Conservation (phyloP, 495 filamentous ascomycete genomes). For the Lichenothelia convexa region DNA sequence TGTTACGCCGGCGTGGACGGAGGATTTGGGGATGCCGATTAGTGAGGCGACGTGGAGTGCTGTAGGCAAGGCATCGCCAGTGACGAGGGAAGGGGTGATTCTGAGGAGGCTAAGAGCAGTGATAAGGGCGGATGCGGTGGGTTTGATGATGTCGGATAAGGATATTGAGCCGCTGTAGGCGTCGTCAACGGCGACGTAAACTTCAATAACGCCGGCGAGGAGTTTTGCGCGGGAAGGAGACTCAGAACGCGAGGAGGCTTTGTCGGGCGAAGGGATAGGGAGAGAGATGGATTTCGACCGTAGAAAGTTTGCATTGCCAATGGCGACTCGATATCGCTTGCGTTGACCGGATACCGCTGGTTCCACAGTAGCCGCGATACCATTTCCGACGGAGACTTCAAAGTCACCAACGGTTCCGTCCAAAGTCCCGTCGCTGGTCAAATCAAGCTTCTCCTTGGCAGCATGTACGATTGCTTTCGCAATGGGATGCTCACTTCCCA, state of each 20-base stretch:
- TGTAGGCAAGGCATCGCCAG: conserved; percentile 71
- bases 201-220: conserved; percentile 58
- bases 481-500: conserved; percentile 87
- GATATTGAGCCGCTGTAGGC: conserved; percentile 63
- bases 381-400: conserved; percentile 64
- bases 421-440: conserved; percentile 52
- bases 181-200: conserved; percentile 75
- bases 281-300: conserved; percentile 46
- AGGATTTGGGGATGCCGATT: conserved; percentile 57
- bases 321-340: conserved; percentile 53
- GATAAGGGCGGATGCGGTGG: conserved; percentile 64
- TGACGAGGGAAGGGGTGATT: conserved; percentile 78
- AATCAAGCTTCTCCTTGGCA: conserved; percentile 53
- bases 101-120: conserved; percentile 69
- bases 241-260: conserved; percentile 10
- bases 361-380: conserved; percentile 66
- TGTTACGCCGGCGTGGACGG: conserved; percentile 66
- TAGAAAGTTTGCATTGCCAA: conserved; percentile 70
- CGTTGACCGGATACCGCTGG: conserved; percentile 47
- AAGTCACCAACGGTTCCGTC: conserved; percentile 77
- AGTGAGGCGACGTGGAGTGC: conserved; percentile 64
- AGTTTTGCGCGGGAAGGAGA: conserved; percentile 14
- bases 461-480: conserved; percentile 62
- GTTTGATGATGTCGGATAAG: conserved; percentile 79
- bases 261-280: conserved; percentile 33